Base-by-base conservation (phyloP, 2,329 filamentous ascomycete genomes). In the Fusarium piperis region DNA sequence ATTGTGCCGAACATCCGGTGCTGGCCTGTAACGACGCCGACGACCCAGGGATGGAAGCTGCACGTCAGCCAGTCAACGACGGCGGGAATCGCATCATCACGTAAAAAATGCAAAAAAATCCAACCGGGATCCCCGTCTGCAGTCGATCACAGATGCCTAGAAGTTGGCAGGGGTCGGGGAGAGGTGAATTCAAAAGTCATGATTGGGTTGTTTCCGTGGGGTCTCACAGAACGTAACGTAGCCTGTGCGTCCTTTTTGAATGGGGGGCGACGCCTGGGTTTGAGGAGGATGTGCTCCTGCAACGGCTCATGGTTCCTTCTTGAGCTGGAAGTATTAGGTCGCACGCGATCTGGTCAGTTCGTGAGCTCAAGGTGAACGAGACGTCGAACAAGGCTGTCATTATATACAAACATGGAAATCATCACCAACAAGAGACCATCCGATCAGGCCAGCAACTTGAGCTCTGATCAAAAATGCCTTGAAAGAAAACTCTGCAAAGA, bases 1-100 rank as follows among this genome's bases (percentile, higher is more conserved):
- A 75, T 64, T 68, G 74, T 76, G 74, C 74, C 74, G 74, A 68
- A 76, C 64, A 67, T 73, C 74, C 74, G 74, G 63, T 57, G 32
- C 52, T 66, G 52, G 52, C 68, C 66, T 65, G 53, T 71, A 57
- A 74, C 55, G 64, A 63, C 64, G 53, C 69, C 70, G 73, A 73
- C 69, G 61, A 64, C 71, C 61, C 71, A 74, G 63, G 69, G 18
- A 51, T 62, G 39, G 28, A 46, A 60, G 36, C 53, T 71, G 69
- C 62, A 64, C 46, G 56, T 69, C 59, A 65, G 60, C 65, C 59
- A 60, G 55, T 65, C 64, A 51, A 62, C 53, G 41, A 35, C 32
- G 30, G 23, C 58, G 59, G 70, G 20, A 23, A 63, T 74, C 36
- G 59, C 63, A 74, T 73, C 73, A 65, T 67, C 68, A 58, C 59